Conservation (phyloP, 768 basidiomycete species). For the Multifurca ochricompacta region DNA sequence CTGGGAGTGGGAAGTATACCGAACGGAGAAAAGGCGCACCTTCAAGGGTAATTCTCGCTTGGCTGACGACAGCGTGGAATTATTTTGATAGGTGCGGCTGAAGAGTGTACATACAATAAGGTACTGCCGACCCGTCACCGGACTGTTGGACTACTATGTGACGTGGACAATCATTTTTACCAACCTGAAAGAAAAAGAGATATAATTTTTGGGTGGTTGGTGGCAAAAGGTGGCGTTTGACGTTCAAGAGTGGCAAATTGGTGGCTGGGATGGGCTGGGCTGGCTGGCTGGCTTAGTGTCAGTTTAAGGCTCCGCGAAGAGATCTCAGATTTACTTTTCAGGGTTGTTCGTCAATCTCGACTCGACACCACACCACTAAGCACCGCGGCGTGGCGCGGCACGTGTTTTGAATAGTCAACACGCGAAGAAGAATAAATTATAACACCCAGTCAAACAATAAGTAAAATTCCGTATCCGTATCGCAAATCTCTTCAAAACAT, state of each 20-base stretch:
- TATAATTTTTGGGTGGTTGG: not conserved
- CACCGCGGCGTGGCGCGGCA: no score
- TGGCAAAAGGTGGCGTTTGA: no score
- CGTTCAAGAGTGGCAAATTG: not conserved
- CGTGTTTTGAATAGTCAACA: no score
- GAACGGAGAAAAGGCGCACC: constrained; percentile 3
- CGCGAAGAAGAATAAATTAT: no score
- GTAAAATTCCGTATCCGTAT: no score
- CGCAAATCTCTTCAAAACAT: no score
- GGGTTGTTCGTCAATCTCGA: not conserved
- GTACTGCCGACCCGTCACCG: not conserved
- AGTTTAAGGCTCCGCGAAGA: not conserved
- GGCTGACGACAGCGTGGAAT: not conserved
- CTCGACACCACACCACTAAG: no score
- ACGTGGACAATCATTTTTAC: no score
- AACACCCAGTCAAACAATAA: no score
- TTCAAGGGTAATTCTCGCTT: not conserved
- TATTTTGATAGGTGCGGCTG: not conserved
- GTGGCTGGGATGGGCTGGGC: not conserved
- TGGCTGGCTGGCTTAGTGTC: no score
- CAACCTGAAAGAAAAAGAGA: not conserved
- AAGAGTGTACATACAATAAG: not conserved
- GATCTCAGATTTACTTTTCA: not conserved
- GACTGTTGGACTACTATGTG: no score
- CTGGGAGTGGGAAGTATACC: not conserved